These are phyloP conservation scores for Lichtheimia ornata DNA, from an alignment of 371 early-diverging fungal genomes.

Conservation along the genomic window DNA sequence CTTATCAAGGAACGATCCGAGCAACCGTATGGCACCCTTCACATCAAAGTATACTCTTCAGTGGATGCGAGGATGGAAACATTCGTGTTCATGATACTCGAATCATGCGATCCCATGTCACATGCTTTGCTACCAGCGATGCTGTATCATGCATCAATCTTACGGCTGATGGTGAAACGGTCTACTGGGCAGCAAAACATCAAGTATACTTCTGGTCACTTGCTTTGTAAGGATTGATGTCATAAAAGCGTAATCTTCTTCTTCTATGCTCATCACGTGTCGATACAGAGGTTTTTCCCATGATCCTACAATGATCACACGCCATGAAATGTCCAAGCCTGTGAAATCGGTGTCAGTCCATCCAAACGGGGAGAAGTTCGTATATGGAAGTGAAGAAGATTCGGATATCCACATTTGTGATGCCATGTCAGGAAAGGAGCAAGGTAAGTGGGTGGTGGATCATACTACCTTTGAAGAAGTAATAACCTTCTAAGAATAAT, in stretches of 20 bases:
- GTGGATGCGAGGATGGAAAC: slow-evolving; percentile 64
- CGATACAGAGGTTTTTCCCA: not conserved
- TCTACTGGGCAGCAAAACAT: slow-evolving; percentile 76
- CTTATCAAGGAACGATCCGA: slow-evolving; percentile 67
- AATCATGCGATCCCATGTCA: slow-evolving; percentile 55
- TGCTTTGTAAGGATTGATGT: slow-evolving; percentile 47
- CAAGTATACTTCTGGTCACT: slow-evolving; percentile 75
- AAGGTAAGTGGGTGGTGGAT: slow-evolving; percentile 24
- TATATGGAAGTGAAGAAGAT: slow-evolving; percentile 77
- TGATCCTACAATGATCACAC: not conserved
- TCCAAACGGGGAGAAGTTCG: slow-evolving; percentile 73
- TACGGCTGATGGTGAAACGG: slow-evolving; percentile 67
- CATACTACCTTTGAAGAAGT: not conserved
- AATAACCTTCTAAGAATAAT: not conserved
- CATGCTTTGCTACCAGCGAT: slow-evolving; percentile 57
- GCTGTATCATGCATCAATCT: slow-evolving; percentile 72
- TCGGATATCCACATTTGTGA: slow-evolving; percentile 83
- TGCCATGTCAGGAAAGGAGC: slow-evolving; percentile 68
- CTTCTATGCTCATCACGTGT: not conserved
- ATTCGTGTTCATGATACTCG: slow-evolving; percentile 78
- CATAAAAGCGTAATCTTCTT: not conserved
- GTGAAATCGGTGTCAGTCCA: slow-evolving; percentile 80
- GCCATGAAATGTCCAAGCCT: slow-evolving; percentile 50
- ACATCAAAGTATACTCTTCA: slow-evolving; percentile 54
- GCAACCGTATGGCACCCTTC: slow-evolving; percentile 71